phyloP scores from a whole-genome alignment of 305 asterid genomes.

The Rubia balearica region DNA sequence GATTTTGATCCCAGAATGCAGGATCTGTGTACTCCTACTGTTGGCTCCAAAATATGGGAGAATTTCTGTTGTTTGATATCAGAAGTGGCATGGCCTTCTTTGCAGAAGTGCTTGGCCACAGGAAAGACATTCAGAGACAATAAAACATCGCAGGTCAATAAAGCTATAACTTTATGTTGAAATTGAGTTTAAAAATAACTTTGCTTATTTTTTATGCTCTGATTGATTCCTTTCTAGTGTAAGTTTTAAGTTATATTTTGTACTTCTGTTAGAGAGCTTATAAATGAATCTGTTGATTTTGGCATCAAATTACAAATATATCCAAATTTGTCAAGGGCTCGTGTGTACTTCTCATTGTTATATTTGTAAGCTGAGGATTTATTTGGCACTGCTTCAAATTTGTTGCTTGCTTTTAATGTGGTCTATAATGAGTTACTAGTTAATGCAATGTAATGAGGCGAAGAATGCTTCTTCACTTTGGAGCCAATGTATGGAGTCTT shows the following conservation, averaged over 20 bases:
- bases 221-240: neutral
- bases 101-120: constrained; percentile 68
- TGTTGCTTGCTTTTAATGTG: neutral
- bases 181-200: neutral
- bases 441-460: neutral
- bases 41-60: constrained; percentile 54
- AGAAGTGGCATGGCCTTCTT: constrained; percentile 73
- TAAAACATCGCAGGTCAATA: constrained; percentile 71
- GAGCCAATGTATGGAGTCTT: neutral
- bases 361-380: neutral
- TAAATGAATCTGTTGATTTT: neutral
- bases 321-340: neutral
- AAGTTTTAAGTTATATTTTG: neutral
- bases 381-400: neutral
- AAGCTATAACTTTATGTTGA: neutral
- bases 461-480: neutral
- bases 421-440: neutral
- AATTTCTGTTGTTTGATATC: constrained; percentile 61
- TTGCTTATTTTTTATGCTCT: neutral
- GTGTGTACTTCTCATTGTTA: neutral
- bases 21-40: constrained; percentile 31
- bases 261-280: neutral
- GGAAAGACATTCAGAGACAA: constrained; percentile 73
- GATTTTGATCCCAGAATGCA: constrained; percentile 35
- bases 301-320: neutral